Base-by-base conservation (phyloP, 2,329 filamentous ascomycete species). In the Mollisia scopiformis region DNA sequence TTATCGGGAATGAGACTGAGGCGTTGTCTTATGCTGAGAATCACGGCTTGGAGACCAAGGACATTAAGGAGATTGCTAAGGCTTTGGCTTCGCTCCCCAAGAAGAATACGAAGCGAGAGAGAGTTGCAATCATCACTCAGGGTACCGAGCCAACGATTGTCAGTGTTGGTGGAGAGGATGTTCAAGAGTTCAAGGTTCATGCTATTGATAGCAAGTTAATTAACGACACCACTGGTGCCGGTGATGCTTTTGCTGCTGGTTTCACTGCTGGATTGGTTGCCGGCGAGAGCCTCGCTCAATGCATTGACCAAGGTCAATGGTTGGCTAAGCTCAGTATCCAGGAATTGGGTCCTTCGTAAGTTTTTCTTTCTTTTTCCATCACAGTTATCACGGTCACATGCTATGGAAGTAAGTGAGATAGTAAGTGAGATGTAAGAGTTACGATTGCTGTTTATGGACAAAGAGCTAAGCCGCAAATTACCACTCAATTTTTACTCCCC, bases 1-100 rank as follows among this genome's bases (percentile, higher is more conserved):
- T 98, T 64, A 91, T 99, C 76, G 94, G 93, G 74, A 99, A 99
- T 81, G 95, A 99, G 87, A 91, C 91, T 68, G 95, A 99, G 82
- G 94, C 93, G 52, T 86, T 88, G 69, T 84, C 93, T 59, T 99
- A 94, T 79, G 91, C 93, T 67, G 88, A 93, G 76, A 88, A 88
- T 61, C 93, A 97, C 78, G 82, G 82, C 69, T 84, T 95, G 71
- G 82, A 83, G 69, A 89, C 86, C 69, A 90, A 88, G 71, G 89
- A 94, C 76, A 86, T 97, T 74, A 86, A 88, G 74, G 89, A 91
- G 77, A 94, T 98, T 73, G 93, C 91, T 69, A 89, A 91, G 82
- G 82, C 88, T 76, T 86, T 99, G 68, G 93, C 93, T 74, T 88
- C 90, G 75, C 84, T 96, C 65, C 92, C 93, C 75, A 98, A 98